Evolutionary conservation across 139 green algal species (phyloP).

Genomic region (Picochlorum costavermella): DNA sequence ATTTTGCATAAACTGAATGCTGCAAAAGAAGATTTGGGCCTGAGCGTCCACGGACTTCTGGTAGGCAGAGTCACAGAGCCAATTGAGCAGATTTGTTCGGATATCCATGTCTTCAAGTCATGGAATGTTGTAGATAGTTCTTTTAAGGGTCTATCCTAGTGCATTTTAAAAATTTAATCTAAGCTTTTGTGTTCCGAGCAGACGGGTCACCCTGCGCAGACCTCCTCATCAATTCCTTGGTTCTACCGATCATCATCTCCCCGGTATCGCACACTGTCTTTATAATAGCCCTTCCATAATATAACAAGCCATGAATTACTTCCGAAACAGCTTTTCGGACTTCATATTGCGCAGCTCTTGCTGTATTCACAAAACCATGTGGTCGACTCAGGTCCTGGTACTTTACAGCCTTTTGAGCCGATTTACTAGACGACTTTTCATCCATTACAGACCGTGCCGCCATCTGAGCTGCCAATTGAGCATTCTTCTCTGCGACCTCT

Average conservation of each 20-base stretch:
- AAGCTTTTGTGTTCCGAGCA: neutral
- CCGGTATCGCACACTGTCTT: neutral
- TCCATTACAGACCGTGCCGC: slow-evolving; percentile 7
- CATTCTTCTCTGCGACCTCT: neutral
- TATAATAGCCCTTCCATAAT: neutral
- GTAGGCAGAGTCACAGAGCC: slow-evolving; percentile 54
- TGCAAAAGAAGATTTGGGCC: slow-evolving; percentile 44
- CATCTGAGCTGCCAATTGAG: neutral
- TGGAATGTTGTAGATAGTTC: slow-evolving; percentile 63
- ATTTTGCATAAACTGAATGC: slow-evolving; percentile 37
- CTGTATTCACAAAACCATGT: slow-evolving; percentile 4
- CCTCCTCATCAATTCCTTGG: neutral
- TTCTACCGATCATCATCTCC: neutral
- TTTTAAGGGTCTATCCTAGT: neutral
- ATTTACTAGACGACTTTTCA: neutral
- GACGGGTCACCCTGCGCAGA: neutral
- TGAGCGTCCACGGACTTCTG: slow-evolving; percentile 83
- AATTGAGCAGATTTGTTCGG: slow-evolving; percentile 70
- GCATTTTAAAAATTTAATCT: neutral
- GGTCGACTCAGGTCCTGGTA: slow-evolving; percentile 4
- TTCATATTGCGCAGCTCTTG: neutral
- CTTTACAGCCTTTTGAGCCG: neutral
- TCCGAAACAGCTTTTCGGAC: neutral
- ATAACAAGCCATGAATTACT: no score
- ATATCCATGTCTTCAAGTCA: slow-evolving; percentile 79